Conservation (phyloP, 148 eudicot genomes). For the Selenicereus undatus region DNA sequence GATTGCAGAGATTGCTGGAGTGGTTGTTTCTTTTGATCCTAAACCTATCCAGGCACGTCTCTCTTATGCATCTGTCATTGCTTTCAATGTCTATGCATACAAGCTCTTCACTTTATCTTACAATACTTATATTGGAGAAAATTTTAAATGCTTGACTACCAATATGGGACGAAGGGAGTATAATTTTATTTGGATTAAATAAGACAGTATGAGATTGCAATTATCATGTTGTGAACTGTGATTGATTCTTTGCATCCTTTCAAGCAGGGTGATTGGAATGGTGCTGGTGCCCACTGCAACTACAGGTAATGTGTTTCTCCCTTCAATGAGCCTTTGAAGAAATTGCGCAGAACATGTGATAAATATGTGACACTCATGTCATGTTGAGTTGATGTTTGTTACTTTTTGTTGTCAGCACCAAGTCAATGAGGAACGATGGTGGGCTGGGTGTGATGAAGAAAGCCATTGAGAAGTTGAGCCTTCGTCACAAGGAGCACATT, state of each 20-base stretch:
- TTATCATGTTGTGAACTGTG: neutral
- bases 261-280: conserved; percentile 66
- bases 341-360: neutral
- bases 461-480: conserved; percentile 49
- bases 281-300: conserved; percentile 78
- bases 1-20: conserved; percentile 50
- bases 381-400: neutral
- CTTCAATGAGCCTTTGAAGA: neutral
- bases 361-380: no score
- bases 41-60: conserved; percentile 39
- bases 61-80: neutral
- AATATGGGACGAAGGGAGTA: no score
- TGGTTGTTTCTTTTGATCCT: conserved; percentile 46
- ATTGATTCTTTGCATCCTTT: neutral
- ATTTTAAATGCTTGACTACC: no score
- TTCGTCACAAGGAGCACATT: conserved; percentile 52
- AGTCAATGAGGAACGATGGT: conserved; percentile 45
- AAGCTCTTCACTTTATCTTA: neutral
- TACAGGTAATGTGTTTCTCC: conserved; percentile 37
- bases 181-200: no score
- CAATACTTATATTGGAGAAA: neutral
- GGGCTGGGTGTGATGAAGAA: conserved; percentile 42
- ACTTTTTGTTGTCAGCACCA: conserved; percentile 26
- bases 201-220: neutral
- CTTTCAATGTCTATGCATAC: neutral